These are phyloP conservation scores for Sphenostylis stenocarpa DNA, from an alignment of 306 rosid genomes.

Conservation along the genomic window DNA sequence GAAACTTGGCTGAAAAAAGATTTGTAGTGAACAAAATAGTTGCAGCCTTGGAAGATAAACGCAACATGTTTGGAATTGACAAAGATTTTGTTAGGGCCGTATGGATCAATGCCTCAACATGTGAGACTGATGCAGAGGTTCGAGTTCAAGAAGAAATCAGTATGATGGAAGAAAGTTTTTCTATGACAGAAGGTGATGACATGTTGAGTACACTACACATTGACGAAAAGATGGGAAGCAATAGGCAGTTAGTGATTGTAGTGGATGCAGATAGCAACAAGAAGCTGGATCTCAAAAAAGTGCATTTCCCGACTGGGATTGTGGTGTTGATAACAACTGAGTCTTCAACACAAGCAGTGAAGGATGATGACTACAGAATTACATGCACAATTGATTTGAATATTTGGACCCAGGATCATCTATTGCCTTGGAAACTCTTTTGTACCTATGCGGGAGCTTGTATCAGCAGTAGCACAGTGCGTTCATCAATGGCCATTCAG, in stretches of 20 bases:
- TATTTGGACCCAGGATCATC: slow-evolving; percentile 9
- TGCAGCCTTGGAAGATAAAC: not conserved
- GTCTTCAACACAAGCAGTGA: not conserved
- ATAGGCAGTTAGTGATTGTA: slow-evolving; percentile 1
- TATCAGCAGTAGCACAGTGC: too few species aligned
- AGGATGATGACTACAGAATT: not conserved
- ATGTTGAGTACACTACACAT: not conserved
- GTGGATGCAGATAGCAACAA: not conserved
- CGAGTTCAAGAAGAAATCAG: slow-evolving; percentile 4
- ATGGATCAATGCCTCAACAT: not conserved
- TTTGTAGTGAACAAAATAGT: not conserved
- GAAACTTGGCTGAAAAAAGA: not conserved
- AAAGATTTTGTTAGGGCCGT: not conserved
- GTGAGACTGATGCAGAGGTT: not conserved
- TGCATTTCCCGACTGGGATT: not conserved
- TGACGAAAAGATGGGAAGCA: not conserved
- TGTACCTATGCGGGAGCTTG: not conserved
- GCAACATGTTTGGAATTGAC: not conserved
- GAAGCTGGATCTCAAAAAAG: not conserved
- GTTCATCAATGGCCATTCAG: not conserved
- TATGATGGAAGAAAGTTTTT: not conserved
- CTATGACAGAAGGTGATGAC: not conserved
- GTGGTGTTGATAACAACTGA: slow-evolving; percentile 14
- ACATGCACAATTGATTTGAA: not conserved
- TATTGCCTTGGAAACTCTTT: slow-evolving; percentile 9